Conservation (phyloP, 306 rosid genomes). For the Gynostemma pentaphyllum region DNA sequence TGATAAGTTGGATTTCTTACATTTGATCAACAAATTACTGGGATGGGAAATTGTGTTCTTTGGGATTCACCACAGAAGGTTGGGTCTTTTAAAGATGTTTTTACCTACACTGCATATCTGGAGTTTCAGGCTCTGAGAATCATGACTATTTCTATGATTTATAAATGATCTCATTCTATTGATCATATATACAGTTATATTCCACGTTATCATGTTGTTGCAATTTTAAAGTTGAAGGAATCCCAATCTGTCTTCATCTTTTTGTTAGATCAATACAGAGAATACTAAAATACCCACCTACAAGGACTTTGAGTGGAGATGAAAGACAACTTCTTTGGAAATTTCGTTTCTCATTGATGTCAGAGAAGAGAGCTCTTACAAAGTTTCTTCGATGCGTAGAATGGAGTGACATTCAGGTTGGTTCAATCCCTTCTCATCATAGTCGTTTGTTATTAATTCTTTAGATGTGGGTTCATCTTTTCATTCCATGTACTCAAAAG, state of each 20-base stretch:
- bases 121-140: background rate
- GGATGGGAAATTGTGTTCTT: background rate
- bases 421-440: background rate
- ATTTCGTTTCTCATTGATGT: constrained; percentile 95
- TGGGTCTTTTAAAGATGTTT: background rate
- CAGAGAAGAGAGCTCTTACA: constrained; percentile 98
- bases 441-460: too few relatives aligned
- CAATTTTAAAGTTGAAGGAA: constrained; percentile 1
- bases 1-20: background rate
- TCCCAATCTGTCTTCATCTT: background rate
- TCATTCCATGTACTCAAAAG: too few relatives aligned
- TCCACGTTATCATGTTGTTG: background rate
- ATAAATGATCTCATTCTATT: background rate
- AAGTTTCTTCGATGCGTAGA: constrained; percentile 95
- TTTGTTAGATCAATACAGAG: constrained; percentile 69
- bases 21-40: background rate
- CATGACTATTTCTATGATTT: background rate
- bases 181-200: background rate
- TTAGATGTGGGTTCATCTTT: background rate
- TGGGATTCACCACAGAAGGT: background rate
- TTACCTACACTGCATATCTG: background rate
- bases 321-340: constrained; percentile 98
- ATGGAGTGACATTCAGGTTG: constrained; percentile 98
- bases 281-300: constrained; percentile 91
- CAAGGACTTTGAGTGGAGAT: constrained; percentile 91